phyloP scores from a whole-genome alignment of 2,329 filamentous ascomycete genomes.

The Aspergillus carbonarius region DNA sequence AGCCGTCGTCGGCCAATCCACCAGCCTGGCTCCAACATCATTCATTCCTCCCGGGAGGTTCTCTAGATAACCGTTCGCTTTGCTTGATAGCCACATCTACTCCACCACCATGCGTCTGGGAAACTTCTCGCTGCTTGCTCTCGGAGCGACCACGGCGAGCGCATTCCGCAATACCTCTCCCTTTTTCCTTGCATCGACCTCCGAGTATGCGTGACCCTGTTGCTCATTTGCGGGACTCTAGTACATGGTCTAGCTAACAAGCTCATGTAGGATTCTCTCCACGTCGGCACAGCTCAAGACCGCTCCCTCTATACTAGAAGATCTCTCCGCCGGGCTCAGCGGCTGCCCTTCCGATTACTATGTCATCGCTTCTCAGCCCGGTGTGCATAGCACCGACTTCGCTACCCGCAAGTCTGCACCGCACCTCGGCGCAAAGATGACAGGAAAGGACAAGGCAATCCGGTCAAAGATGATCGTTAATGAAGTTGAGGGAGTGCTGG shows the following conservation, averaged over 20 bases:
- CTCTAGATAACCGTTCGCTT: conserved; percentile 16
- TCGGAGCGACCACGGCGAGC: conserved; percentile 58
- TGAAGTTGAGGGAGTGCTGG: conserved; percentile 54
- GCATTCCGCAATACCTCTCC: conserved; percentile 87
- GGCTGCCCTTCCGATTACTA: conserved; percentile 74
- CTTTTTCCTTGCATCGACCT: conserved; percentile 83
- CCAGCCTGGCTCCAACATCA: conserved; percentile 30
- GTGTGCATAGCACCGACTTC: conserved; percentile 70
- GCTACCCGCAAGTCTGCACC: conserved; percentile 52
- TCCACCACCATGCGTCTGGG: conserved; percentile 43
- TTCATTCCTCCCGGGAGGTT: conserved; percentile 17
- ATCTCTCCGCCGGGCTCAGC: conserved; percentile 52
- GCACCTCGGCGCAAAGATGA: conserved; percentile 55
- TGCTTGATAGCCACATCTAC: conserved; percentile 12
- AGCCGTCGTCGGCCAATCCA: conserved; percentile 22
- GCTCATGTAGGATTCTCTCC: conserved; percentile 36
- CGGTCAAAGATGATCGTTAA: conserved; percentile 54
- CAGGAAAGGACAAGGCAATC: conserved; percentile 50
- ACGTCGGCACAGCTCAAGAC: conserved; percentile 45
- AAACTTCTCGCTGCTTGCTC: conserved; percentile 48
- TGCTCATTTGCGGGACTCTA: conserved; percentile 8
- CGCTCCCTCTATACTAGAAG: conserved; percentile 43
- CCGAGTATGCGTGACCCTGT: conserved; percentile 60
- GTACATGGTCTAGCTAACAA: conserved; percentile 25
- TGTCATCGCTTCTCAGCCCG: conserved; percentile 74